A percentile compares a stretch with the other conserved stretches of the same genome.
phyloP scores from a whole-genome alignment of 345 rosid species.

The Hypericum perforatum region DNA sequence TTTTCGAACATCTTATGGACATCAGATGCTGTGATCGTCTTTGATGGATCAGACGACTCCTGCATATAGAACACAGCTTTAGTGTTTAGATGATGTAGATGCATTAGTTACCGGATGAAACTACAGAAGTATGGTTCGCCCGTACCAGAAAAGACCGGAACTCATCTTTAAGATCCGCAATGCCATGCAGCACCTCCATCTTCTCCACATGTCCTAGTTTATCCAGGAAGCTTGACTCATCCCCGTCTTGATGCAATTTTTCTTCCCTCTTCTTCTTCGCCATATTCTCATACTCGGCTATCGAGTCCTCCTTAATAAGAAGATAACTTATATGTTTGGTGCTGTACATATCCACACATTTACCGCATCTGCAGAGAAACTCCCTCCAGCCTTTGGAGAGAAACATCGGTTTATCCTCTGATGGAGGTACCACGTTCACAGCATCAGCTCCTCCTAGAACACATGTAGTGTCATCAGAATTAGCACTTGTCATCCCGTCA shows the following conservation, averaged over 20 bases:
- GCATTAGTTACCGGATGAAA: neutral
- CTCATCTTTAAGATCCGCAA: slow-evolving; percentile 73
- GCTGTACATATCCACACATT: slow-evolving; percentile 55
- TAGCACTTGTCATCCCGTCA: slow-evolving; percentile 13
- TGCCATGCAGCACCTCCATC: slow-evolving; percentile 81
- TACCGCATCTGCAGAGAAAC: slow-evolving; percentile 61
- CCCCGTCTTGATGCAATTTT: slow-evolving; percentile 76
- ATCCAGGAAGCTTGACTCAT: slow-evolving; percentile 47
- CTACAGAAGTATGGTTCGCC: neutral
- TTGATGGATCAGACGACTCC: slow-evolving; percentile 79
- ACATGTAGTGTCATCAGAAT: slow-evolving; percentile 22
- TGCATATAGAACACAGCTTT: slow-evolving; percentile 14
- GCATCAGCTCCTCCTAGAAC: slow-evolving; percentile 32
- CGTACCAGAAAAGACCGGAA: slow-evolving; percentile 62
- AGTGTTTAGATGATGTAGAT: too few species aligned
- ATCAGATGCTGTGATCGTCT: slow-evolving; percentile 69
- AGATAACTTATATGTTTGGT: slow-evolving; percentile 52
- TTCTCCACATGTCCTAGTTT: slow-evolving; percentile 82
- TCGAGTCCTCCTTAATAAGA: slow-evolving; percentile 73
- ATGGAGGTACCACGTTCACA: slow-evolving; percentile 13
- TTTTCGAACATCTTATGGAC: slow-evolving; percentile 79
- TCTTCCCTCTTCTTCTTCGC: slow-evolving; percentile 88
- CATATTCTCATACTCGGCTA: slow-evolving; percentile 75
- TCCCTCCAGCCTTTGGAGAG: slow-evolving; percentile 85
- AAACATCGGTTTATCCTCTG: slow-evolving; percentile 55